These are phyloP conservation scores for Fulvia fulva DNA, from an alignment of 2,329 filamentous ascomycete species.

Conservation along the genomic window DNA sequence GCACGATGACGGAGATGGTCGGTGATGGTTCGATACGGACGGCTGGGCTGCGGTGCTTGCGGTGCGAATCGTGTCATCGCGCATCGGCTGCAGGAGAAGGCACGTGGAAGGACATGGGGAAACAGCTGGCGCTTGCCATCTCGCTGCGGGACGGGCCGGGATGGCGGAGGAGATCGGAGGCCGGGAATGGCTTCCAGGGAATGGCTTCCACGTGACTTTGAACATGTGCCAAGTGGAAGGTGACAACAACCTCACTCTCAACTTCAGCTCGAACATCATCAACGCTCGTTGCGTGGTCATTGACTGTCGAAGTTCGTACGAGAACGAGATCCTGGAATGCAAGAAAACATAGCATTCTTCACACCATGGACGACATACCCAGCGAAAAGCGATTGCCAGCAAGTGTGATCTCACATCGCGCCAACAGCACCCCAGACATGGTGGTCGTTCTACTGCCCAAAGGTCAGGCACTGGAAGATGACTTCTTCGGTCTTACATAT, in stretches of 20 bases:
- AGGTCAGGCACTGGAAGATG: constrained; percentile 8
- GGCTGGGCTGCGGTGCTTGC: not conserved
- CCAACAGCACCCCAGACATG: constrained; percentile 3
- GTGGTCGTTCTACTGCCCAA: constrained; percentile 7
- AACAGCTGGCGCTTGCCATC: not conserved
- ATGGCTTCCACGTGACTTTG: not conserved
- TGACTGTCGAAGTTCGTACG: no score
- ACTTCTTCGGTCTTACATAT: constrained; percentile 15
- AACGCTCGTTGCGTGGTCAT: no score
- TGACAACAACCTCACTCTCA: not conserved
- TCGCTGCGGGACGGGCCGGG: not conserved
- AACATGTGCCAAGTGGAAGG: no score
- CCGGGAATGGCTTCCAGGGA: not conserved
- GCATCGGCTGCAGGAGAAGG: not conserved
- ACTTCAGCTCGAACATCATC: not conserved
- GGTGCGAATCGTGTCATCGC: not conserved
- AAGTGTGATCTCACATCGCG: not conserved
- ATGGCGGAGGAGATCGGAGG: not conserved
- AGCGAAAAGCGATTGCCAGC: not conserved
- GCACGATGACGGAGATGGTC: not conserved
- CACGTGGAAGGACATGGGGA: no score
- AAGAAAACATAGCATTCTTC: no score
- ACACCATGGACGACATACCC: constrained; percentile 1
- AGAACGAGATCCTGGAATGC: no score
- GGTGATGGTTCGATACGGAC: not conserved